phyloP scores from a whole-genome alignment of 169 alveolate species.

The Plasmodium gallinaceum region DNA sequence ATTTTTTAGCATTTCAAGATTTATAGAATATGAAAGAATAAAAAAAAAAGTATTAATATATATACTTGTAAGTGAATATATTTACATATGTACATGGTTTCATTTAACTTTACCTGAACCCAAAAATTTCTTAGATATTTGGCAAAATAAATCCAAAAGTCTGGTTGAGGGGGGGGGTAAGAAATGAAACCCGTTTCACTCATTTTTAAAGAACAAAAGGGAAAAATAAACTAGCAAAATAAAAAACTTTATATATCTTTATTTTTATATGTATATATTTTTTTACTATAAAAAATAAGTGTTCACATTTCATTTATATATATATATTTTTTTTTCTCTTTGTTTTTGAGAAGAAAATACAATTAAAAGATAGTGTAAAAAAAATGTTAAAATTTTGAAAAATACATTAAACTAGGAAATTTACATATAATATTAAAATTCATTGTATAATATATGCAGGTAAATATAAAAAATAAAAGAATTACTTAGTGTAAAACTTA shows the following conservation, averaged over 20 bases:
- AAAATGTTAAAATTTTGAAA: neutral
- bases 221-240: neutral
- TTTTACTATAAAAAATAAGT: neutral
- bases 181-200: conserved; percentile 29
- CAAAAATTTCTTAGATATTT: conserved; percentile 45
- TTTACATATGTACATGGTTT: neutral
- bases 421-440: too few relatives aligned
- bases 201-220: neutral
- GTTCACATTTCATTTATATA: neutral
- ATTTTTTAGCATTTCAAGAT: neutral
- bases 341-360: too few relatives aligned
- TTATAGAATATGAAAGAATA: neutral
- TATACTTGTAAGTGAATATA: neutral
- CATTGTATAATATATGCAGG: too few relatives aligned
- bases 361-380: neutral
- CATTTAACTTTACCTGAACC: conserved; percentile 60
- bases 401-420: too few relatives aligned
- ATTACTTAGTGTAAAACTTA: too few relatives aligned
- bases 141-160: conserved; percentile 74
- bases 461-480: too few relatives aligned
- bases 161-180: conserved; percentile 72
- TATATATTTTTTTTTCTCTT: neutral
- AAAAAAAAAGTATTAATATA: neutral
- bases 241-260: neutral
- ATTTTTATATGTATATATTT: neutral